Conservation (phyloP, 331 rosid species). For the Rosa hybrid region DNA sequence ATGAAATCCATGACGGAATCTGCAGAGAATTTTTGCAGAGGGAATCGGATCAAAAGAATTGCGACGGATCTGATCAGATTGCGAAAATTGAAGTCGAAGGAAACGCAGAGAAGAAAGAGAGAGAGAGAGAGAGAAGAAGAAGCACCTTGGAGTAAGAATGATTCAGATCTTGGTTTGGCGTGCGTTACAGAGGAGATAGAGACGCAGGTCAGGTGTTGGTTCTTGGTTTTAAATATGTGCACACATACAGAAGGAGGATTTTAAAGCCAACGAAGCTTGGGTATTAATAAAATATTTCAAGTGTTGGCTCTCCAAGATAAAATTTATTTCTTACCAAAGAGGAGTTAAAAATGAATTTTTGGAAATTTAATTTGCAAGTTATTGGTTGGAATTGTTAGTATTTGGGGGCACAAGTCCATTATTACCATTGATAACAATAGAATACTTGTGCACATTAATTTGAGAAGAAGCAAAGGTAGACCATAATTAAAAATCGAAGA, state of each 20-base stretch:
- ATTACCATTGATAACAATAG: too few species aligned
- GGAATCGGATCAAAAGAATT: neutral
- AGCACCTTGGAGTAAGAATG: neutral
- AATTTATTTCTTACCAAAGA: too few species aligned
- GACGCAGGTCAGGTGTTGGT: neutral
- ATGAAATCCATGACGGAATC: slow-evolving; percentile 92
- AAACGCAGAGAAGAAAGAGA: neutral
- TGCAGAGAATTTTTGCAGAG: slow-evolving; percentile 19
- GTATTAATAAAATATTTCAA: neutral
- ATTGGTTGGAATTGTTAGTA: too few species aligned
- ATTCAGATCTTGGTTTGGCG: slow-evolving; percentile 28
- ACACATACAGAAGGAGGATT: neutral
- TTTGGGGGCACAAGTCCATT: too few species aligned
- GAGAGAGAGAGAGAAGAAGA: neutral
- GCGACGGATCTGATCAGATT: slow-evolving; percentile 15
- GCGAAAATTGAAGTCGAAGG: neutral
- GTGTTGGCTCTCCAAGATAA: too few species aligned
- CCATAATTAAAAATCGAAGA: too few species aligned
- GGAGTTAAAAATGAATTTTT: too few species aligned
- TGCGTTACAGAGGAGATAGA: neutral
- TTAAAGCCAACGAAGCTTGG: neutral
- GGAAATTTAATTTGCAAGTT: too few species aligned
- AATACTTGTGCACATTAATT: too few species aligned
- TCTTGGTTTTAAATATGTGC: neutral
- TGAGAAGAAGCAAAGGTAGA: too few species aligned